Percentiles rank a stretch among this genome's conserved stretches.
phyloP scores from a whole-genome alignment of 768 basidiomycete genomes.

The Terana coerulea region DNA sequence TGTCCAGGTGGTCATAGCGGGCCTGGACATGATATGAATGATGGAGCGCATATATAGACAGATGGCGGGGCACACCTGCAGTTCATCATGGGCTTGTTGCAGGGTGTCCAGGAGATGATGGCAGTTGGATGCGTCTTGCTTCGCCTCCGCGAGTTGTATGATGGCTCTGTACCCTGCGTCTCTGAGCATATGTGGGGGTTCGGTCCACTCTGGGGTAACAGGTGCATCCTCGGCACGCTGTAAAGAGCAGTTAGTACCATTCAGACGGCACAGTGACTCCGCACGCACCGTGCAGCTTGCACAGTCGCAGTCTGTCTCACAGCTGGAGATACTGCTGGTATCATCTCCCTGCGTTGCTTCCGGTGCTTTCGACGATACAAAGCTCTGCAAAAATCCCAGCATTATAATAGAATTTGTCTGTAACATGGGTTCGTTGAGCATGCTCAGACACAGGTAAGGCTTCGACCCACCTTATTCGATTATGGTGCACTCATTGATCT shows the following conservation, averaged over 20 bases:
- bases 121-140: not conserved
- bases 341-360: not conserved
- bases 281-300: not conserved
- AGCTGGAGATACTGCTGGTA: not conserved
- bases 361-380: not conserved
- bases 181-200: too few relatives aligned
- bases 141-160: constrained; percentile 11
- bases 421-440: too few relatives aligned
- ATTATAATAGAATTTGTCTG: too few relatives aligned
- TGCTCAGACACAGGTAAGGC: too few relatives aligned
- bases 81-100: not conserved
- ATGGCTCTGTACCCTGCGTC: constrained; percentile 7
- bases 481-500: too few relatives aligned
- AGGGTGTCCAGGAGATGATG: not conserved
- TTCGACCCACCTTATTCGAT: too few relatives aligned
- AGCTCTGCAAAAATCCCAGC: constrained; percentile 2
- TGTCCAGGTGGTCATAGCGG: constrained; percentile 1
- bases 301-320: not conserved
- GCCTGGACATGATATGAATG: too few relatives aligned
- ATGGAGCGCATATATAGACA: too few relatives aligned
- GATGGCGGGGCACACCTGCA: constrained; percentile 1
- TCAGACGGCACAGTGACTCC: too few relatives aligned
- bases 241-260: too few relatives aligned
- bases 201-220: too few relatives aligned
- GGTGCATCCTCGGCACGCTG: too few relatives aligned